Percentiles rank a stretch among this genome's conserved stretches.
These are phyloP conservation scores for Neurospora sp. DNA, from an alignment of 495 filamentous ascomycete species.

Conservation along the genomic window DNA sequence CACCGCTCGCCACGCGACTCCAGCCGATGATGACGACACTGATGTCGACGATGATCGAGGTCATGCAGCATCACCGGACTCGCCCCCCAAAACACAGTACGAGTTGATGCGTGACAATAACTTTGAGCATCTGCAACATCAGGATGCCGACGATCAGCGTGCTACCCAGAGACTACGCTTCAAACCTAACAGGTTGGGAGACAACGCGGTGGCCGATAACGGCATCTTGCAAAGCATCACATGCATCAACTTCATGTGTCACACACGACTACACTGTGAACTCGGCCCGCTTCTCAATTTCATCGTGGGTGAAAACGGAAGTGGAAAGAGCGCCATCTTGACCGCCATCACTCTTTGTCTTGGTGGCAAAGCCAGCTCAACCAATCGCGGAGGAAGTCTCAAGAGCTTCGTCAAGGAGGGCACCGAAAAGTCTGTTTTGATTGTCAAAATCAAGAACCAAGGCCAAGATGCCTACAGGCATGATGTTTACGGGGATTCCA, in stretches of 20 bases:
- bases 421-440: conserved; percentile 44
- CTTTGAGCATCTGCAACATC: conserved; percentile 42
- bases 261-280: conserved; percentile 64
- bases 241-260: conserved; percentile 94
- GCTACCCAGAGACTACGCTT: conserved; percentile 61
- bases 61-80: conserved; percentile 6
- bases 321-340: conserved; percentile 96
- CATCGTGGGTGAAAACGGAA: conserved; percentile 94
- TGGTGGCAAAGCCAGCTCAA: conserved; percentile 86
- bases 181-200: conserved; percentile 41
- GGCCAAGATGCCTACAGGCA: conserved; percentile 73
- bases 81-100: conserved; percentile 38
- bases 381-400: conserved; percentile 87
- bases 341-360: conserved; percentile 90
- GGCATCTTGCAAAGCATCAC: conserved; percentile 74
- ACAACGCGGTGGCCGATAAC: conserved; percentile 70
- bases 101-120: conserved; percentile 40
- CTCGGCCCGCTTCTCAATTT: conserved; percentile 94
- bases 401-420: conserved; percentile 92
- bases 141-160: conserved; percentile 50
- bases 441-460: conserved; percentile 82
- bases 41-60: conserved; percentile 11
- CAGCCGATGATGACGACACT: conserved; percentile 30
- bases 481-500: conserved; percentile 74
- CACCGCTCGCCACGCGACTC: conserved; percentile 29